Evolutionary conservation across 768 basidiomycete genomes (phyloP), one percentile per base, ranked within the genome.

Genomic region (Kwoniella newhampshirensis): DNA sequence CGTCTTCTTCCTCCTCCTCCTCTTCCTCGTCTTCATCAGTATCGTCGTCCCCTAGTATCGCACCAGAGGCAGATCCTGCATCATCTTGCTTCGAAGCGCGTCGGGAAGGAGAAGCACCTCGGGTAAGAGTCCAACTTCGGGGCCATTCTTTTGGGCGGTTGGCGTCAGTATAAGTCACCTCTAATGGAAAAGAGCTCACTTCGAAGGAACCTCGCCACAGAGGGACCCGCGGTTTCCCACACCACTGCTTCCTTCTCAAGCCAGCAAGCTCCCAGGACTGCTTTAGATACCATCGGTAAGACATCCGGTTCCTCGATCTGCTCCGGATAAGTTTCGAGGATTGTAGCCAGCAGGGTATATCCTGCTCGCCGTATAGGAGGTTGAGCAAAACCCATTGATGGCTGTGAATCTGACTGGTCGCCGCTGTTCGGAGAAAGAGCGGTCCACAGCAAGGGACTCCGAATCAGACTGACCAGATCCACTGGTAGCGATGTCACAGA

Each of bases 161-260:
- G 2, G 8, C 2, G n/a, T 27, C 2, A 12, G 44, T 15, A 12
- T 27, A 27, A n/a, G 36, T 9, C 36, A 37, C 36, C 12, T 8
- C 11, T 41, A 26, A 32, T 30, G 28, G n/a, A 28, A 36, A 5
- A 48, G 21, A 0, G 70, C 80, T 42, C 63, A 89, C 91, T 84
- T 76, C 82, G 84, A 39, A 94, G 75, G 66, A 89, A 88, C 11
- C 80, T 79, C 8, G 91, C 77, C 46, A 90, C 68, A 0, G 88
- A 86, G 37, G 82, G 82, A 80, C 86, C 87, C 82, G 91, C 85
- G 1, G 75, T 73, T 3, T 77, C 75, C 63, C 87, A 85, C 2
- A 94, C 91, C 2, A 79, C 79, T 1, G 79, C 62, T 63, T 94
- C 91, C 0, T 81, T 78, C 70, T 97, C 92, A 0, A 83, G 67